Evolutionary conservation across 2,329 filamentous ascomycete genomes (phyloP).

Genomic region (Emericellopsis atlantica): DNA sequence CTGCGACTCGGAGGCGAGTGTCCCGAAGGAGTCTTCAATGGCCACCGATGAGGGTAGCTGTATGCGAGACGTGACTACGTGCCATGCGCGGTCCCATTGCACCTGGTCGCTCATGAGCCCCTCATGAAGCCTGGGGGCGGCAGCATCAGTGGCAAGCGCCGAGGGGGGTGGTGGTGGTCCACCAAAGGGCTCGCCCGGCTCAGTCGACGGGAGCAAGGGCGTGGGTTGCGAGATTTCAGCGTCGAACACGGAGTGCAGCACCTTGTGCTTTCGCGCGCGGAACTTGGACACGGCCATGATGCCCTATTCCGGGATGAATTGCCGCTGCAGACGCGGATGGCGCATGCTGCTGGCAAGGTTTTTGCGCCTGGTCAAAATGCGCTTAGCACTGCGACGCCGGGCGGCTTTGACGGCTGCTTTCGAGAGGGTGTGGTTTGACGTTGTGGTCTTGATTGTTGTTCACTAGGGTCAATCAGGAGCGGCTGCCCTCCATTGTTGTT

Average conservation of each 20-base stretch:
- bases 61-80: slow-evolving; percentile 44
- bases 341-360: neutral
- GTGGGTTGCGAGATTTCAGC: slow-evolving; percentile 36
- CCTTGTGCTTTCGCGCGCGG: slow-evolving; percentile 31
- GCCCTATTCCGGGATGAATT: neutral
- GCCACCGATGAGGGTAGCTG: slow-evolving; percentile 42
- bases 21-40: slow-evolving; percentile 40
- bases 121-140: slow-evolving; percentile 1
- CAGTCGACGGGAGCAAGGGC: slow-evolving; percentile 25
- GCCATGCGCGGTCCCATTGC: slow-evolving; percentile 50
- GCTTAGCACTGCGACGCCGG: too few relatives aligned
- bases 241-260: slow-evolving; percentile 44
- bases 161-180: slow-evolving; percentile 15
- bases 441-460: too few relatives aligned
- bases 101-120: slow-evolving; percentile 31
- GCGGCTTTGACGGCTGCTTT: too few relatives aligned
- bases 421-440: too few relatives aligned
- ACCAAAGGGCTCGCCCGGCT: slow-evolving; percentile 33
- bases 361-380: too few relatives aligned
- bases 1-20: slow-evolving; percentile 27
- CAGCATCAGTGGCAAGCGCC: slow-evolving; percentile 7
- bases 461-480: too few relatives aligned
- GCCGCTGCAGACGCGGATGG: neutral
- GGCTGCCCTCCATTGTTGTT: too few relatives aligned
- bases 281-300: slow-evolving; percentile 29